Base-by-base conservation (phyloP, 495 filamentous ascomycete species). In the Penicillium egyptiacum region DNA sequence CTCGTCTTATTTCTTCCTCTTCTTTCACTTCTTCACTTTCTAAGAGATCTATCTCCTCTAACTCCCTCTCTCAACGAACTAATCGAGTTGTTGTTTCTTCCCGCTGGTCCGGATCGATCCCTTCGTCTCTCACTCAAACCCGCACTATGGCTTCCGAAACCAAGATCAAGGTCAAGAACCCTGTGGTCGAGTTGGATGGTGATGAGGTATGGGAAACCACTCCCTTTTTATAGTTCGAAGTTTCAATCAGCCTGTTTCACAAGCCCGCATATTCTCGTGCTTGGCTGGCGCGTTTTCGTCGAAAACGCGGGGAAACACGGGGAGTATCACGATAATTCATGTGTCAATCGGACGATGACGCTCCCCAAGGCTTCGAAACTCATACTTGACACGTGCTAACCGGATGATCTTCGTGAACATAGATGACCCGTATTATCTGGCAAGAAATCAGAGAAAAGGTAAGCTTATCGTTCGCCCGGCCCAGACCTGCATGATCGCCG, bases 401-500 rank as follows among this genome's bases (percentile, higher is more conserved):
- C 43, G 55, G 30, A 35, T 50, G n/a, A 19, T 57, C 49, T 22
- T 41, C 17, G 14, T 48, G 23, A 22, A 28, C 59, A 16, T 73
- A 81, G 84, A 98, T 98, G 94, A 98, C 94, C 57, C 83, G 94
- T 66, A 91, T 98, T 65, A 98, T 98, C 78, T 98, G 94, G 94
- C 79, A 97, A 78, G 86, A 91, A 68, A 98, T 98, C 81, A 96
- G 96, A 81, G 85, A 97, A 72, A 96, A 94, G 73, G 83, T 87
- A 69, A 62, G 82, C 62, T 57, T 40, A 39, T 58, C 30, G 33
- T 39, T 37, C 23, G 11, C 43, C 59, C 30, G 47, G 56, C 41
- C 43, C 26, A 52, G 56, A 51, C 53, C 56, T 59, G 60, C 59
- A 60, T 67, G 55, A 65, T 61, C 49, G 35, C 41, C 51, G 12